These are phyloP conservation scores for Monosporozyma yasuniensis DNA, from an alignment of 805 yeast species.

Conservation along the genomic window DNA sequence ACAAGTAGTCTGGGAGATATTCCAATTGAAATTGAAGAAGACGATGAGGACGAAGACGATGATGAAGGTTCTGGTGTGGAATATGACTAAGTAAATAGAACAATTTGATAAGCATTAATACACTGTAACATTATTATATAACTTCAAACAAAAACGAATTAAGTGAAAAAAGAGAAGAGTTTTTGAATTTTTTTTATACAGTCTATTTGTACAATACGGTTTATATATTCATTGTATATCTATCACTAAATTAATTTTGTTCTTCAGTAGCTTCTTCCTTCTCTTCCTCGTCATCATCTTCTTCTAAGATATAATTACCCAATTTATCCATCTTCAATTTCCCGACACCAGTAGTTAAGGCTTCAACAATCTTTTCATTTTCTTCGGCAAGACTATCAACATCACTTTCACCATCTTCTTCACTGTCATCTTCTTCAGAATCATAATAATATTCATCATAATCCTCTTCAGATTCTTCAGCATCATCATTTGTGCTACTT, in stretches of 20 bases:
- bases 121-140: neutral
- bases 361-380: slow-evolving; percentile 59
- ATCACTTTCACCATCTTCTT: slow-evolving; percentile 24
- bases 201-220: neutral
- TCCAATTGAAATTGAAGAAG: slow-evolving; percentile 23
- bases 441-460: slow-evolving; percentile 24
- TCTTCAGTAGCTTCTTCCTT: neutral
- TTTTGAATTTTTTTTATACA: neutral
- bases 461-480: slow-evolving; percentile 40
- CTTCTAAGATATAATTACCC: slow-evolving; percentile 70
- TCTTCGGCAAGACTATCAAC: slow-evolving; percentile 35
- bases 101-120: neutral
- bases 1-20: slow-evolving; percentile 16
- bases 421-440: slow-evolving; percentile 25
- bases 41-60: slow-evolving; percentile 28
- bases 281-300: slow-evolving; percentile 12
- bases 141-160: neutral
- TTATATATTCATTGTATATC: neutral
- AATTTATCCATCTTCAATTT: slow-evolving; percentile 72
- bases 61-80: slow-evolving; percentile 33
- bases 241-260: neutral
- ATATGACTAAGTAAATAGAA: slow-evolving; percentile 21
- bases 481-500: slow-evolving; percentile 43
- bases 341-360: slow-evolving; percentile 52
- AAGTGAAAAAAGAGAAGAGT: no score